Evolutionary conservation across 1,284 basidiomycete genomes (phyloP).

Genomic region (Farysia itapuensis): DNA sequence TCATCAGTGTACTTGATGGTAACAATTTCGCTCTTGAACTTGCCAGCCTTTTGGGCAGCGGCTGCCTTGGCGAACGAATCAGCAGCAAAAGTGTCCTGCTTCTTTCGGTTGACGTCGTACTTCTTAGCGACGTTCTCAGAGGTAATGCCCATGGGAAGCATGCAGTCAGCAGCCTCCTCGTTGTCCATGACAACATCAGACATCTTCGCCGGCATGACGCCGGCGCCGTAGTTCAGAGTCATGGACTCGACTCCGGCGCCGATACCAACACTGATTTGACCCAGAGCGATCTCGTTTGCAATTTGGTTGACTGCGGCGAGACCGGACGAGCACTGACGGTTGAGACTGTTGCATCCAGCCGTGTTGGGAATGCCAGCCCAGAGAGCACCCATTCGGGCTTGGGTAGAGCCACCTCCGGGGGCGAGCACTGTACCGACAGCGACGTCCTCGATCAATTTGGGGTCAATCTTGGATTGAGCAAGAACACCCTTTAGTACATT

Average conservation of each 20-base stretch:
- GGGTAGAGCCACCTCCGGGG: constrained; percentile 82
- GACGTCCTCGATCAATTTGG: constrained; percentile 71
- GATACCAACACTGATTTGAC: constrained; percentile 77
- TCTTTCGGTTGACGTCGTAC: constrained; percentile 72
- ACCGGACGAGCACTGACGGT: constrained; percentile 86
- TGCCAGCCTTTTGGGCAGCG: constrained; percentile 80
- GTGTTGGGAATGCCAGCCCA: constrained; percentile 80
- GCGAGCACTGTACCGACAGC: constrained; percentile 92
- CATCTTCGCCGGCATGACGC: constrained; percentile 72
- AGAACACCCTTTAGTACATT: constrained; percentile 63
- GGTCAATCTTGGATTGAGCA: constrained; percentile 68
- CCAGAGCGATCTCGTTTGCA: constrained; percentile 75
- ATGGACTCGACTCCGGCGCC: constrained; percentile 95
- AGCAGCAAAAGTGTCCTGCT: constrained; percentile 84
- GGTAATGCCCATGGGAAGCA: constrained; percentile 94
- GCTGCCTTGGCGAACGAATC: constrained; percentile 81
- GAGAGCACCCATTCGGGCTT: constrained; percentile 91
- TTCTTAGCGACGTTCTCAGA: constrained; percentile 90
- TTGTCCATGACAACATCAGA: constrained; percentile 78
- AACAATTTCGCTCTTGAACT: constrained; percentile 88
- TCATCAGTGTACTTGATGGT: constrained; percentile 80
- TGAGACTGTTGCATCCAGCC: constrained; percentile 75
- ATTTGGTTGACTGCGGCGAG: constrained; percentile 86
- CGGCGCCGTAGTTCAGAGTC: constrained; percentile 70
- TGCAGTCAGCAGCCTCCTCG: constrained; percentile 84